Base-by-base conservation (phyloP, 805 yeast genomes). In the Ogataea minuta region DNA sequence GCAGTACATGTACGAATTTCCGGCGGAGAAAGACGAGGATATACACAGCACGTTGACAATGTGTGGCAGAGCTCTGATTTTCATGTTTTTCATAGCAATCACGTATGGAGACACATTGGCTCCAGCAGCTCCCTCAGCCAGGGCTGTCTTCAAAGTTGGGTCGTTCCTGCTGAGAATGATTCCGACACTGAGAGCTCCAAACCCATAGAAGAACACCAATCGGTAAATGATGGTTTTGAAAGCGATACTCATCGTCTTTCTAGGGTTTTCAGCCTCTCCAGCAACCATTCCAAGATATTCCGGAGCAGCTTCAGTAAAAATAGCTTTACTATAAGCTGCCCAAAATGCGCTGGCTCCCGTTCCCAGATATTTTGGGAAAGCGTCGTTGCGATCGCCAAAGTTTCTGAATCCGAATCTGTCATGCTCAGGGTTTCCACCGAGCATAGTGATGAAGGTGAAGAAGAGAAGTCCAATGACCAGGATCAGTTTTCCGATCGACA, bases 201-300 rank as follows among this genome's bases (percentile, higher is more conserved):
- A 77, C 26, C 84, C 62, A 56, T 81, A 87, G 47, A 88, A 72
- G 23, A 83, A 60, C 1, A 81, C 68, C 44, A 88, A 67, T 48
- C 95, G 71, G 53, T 71, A 71, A 44, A 85, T 79, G 12, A 87
- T 87, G 40, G 82, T 83, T 48, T 77, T 81, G 67, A 81, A 85
- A 0, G 95, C 95, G 23, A 71, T 71, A n/a, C 93, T 89, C 56
- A 88, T 65, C 5, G 78, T 78, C 39, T 74, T 74, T 36, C 91
- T 72, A 24, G 64, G 62, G 25, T 60, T 59, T 27, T 49, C 54
- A 8, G 95, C 95, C 58, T 88, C 95, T 32, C 95, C 88, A 3
- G 95, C 95, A 23, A 86, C 78, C 84, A 84, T 81, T 1, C 91
- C 74, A 24, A 88, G 76, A 52, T 84, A 84, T 60, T 88, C 96